These are phyloP conservation scores for Pholiota microspora DNA, from an alignment of 768 basidiomycete species.

Conservation along the genomic window DNA sequence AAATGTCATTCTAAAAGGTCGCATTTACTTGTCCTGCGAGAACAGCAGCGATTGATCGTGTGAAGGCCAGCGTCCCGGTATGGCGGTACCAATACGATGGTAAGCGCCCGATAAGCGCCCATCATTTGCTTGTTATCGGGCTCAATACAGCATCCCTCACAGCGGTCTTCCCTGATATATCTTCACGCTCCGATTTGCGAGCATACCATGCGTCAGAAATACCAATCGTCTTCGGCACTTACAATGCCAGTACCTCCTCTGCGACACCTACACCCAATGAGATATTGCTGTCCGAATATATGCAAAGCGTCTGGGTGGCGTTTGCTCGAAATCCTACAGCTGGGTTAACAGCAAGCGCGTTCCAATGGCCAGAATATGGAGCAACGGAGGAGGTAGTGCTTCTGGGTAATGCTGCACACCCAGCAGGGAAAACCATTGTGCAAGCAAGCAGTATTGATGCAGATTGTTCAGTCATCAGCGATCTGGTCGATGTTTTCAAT, in stretches of 20 bases:
- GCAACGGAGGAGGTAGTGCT: constrained; percentile 16
- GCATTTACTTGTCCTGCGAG: constrained; percentile 31
- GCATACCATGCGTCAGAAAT: constrained; percentile 39
- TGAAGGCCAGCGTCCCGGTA: constrained; percentile 25
- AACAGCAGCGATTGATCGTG: constrained; percentile 24
- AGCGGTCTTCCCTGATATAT: constrained; percentile 38
- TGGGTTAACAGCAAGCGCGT: constrained; percentile 22
- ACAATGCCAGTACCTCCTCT: constrained; percentile 23
- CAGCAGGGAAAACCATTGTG: constrained; percentile 2
- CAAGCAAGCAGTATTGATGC: neutral
- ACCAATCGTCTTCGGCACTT: constrained; percentile 38
- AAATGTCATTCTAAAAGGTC: too few relatives aligned
- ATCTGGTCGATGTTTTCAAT: neutral
- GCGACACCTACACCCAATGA: constrained; percentile 19
- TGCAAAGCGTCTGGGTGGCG: constrained; percentile 39
- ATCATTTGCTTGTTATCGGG: neutral
- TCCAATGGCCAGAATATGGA: constrained; percentile 21
- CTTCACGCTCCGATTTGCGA: constrained; percentile 29
- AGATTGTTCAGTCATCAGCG: neutral
- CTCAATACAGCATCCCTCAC: neutral
- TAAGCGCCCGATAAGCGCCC: constrained; percentile 2
- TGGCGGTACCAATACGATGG: constrained; percentile 31
- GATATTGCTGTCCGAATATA: constrained; percentile 30
- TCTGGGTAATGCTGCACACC: constrained; percentile 22
- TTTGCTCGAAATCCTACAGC: constrained; percentile 38